phyloP scores from a whole-genome alignment of 2,329 filamentous ascomycete genomes.

The Lecanosticta acicola region DNA sequence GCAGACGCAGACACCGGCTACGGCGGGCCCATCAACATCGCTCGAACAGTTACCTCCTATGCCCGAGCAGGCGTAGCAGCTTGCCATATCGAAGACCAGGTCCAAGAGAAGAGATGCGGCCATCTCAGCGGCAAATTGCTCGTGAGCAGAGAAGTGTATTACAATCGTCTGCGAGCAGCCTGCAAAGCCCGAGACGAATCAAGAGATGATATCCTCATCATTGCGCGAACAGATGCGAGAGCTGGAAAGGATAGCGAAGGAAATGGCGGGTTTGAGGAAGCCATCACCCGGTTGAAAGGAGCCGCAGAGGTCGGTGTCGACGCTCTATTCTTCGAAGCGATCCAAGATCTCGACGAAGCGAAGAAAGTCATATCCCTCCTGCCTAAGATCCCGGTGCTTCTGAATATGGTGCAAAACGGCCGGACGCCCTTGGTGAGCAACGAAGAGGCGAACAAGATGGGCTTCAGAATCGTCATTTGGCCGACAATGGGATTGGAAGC shows the following conservation, averaged over 20 bases:
- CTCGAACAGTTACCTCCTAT: constrained; percentile 24
- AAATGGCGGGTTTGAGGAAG: constrained; percentile 52
- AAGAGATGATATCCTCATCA: constrained; percentile 56
- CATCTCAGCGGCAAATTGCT: constrained; percentile 58
- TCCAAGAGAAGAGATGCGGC: constrained; percentile 57
- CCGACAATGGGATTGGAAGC: constrained; percentile 48
- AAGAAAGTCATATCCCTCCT: constrained; percentile 46
- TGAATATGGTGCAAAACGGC: constrained; percentile 56
- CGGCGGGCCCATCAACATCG: constrained; percentile 38
- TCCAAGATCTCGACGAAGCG: constrained; percentile 47
- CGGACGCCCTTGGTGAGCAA: constrained; percentile 50
- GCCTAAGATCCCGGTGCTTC: constrained; percentile 47
- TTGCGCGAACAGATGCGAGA: constrained; percentile 59
- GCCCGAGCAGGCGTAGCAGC: constrained; percentile 51
- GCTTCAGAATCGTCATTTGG: constrained; percentile 56
- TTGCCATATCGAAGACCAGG: constrained; percentile 59
- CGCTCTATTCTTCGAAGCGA: constrained; percentile 56
- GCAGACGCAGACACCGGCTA: constrained; percentile 58
- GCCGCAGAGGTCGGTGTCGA: constrained; percentile 55
- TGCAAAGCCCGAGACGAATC: constrained; percentile 45
- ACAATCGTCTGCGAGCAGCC: constrained; percentile 55
- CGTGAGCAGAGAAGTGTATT: constrained; percentile 48
- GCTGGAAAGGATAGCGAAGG: constrained; percentile 35
- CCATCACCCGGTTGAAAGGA: constrained; percentile 45
- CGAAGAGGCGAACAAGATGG: constrained; percentile 50